These are phyloP conservation scores for Coemansia sp. DNA, from an alignment of 192 early-diverging fungal genomes.

Conservation along the genomic window DNA sequence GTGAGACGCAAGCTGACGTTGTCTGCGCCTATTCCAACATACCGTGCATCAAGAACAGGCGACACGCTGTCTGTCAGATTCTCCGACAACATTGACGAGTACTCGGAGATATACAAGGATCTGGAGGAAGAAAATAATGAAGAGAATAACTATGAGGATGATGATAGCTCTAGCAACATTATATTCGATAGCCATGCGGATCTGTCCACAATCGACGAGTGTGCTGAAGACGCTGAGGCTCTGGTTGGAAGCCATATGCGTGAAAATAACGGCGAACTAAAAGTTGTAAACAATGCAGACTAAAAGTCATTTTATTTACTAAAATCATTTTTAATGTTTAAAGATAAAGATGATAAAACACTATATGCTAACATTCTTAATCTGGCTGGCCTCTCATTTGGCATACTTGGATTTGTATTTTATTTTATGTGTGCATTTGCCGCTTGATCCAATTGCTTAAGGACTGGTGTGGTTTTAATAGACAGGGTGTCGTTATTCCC, in stretches of 20 bases:
- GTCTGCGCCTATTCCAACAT: conserved; percentile 22
- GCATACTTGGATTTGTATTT: too few species aligned
- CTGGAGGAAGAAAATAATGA: neutral
- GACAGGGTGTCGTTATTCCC: too few species aligned
- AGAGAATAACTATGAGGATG: neutral
- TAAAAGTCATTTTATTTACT: too few species aligned
- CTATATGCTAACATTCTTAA: too few species aligned
- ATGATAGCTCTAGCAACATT: neutral
- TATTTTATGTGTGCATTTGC: too few species aligned
- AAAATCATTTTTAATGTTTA: neutral
- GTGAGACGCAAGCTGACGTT: conserved; percentile 40
- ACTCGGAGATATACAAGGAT: conserved; percentile 9
- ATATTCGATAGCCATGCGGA: neutral
- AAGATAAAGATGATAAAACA: neutral
- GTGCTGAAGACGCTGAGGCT: neutral
- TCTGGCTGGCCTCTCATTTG: too few species aligned
- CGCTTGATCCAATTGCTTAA: too few species aligned
- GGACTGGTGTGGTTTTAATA: too few species aligned
- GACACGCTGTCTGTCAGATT: conserved; percentile 16
- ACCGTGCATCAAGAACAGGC: conserved; percentile 18
- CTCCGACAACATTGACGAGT: conserved; percentile 18
- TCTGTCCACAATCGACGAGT: neutral
- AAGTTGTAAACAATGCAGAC: conserved; percentile 3
- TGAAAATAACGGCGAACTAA: neutral
- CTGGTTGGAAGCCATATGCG: neutral